Percentiles rank a stretch among this genome's conserved stretches.
phyloP scores from a whole-genome alignment of 495 filamentous ascomycete species.

The Pseudevernia furfuracea region DNA sequence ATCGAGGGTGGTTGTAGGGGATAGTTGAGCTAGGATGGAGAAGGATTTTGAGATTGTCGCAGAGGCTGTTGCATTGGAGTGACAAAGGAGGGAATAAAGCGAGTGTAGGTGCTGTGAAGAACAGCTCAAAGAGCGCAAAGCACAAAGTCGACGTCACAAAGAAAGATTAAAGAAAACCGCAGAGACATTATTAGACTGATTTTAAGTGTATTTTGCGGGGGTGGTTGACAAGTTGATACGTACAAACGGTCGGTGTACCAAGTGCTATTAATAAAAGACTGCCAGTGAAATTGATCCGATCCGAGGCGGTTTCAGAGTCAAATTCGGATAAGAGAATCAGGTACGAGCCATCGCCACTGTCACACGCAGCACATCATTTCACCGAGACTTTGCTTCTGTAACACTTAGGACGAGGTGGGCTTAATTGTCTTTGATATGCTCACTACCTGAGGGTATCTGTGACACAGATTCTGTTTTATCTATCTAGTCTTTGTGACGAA shows the following conservation, averaged over 20 bases:
- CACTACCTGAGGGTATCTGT: too few relatives aligned
- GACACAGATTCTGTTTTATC: too few relatives aligned
- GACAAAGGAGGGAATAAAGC: conserved; percentile 5
- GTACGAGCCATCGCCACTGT: not conserved
- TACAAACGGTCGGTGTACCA: too few relatives aligned
- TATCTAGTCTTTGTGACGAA: too few relatives aligned
- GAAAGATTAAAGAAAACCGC: not conserved
- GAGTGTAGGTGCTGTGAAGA: not conserved
- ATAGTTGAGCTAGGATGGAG: not conserved
- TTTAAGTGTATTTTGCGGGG: too few relatives aligned
- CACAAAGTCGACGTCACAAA: not conserved
- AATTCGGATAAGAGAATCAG: not conserved
- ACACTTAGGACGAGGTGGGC: too few relatives aligned
- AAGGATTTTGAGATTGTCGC: not conserved
- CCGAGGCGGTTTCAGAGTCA: not conserved
- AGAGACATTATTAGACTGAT: too few relatives aligned
- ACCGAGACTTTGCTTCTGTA: too few relatives aligned
- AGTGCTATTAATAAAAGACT: conserved; percentile 3
- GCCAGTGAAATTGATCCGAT: not conserved
- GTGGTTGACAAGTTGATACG: too few relatives aligned
- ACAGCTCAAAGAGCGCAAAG: not conserved
- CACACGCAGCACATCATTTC: not conserved
- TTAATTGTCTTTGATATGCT: too few relatives aligned
- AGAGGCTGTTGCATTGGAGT: not conserved
- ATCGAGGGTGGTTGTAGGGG: not conserved